Evolutionary conservation across 176 grass and related monocot genomes (phyloP), one percentile per base, ranked within the genome.

Genomic region (Oryza glumipatula): DNA sequence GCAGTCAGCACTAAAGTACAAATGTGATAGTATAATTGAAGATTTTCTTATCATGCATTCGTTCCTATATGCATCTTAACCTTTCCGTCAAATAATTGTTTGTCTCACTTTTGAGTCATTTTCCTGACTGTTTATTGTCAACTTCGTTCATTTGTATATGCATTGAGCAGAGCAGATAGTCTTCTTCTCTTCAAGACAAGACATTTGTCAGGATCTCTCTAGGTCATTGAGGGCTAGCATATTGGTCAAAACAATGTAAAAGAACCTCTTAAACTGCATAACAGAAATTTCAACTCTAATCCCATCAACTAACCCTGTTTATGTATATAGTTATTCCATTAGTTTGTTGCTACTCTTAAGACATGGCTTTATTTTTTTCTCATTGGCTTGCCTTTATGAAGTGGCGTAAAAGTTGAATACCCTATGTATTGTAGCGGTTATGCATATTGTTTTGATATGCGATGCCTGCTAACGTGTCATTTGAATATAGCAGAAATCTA

Each of bases 161-260:
- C 14, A 73, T 47, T 26, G 21, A 64, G 6, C 3, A 23, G 41
- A 33, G 65, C 71, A 67, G 72, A 35, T 76, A 22, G 33, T 19
- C 14, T 17, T 73, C 24, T 73, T 65, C 22, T 65, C 35, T 65
- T 83, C 26, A 65, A 65, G 24, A 22, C 56, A 83, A 73, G 69
- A 61, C 24, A 74, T 46, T 19, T 79, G 38, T 63, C 39, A 70
- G 11, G 2, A 36, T 78, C 73, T 23, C 2, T 63, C 56, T 9
- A 1, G 44, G 22, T 22, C 30, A 13, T 72, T 19, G 3, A 81
- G 67, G 63, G 3, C 6, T 23, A 70, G 4, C 38, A 64, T 76
- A 22, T 21, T 69, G 36, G 39, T 80, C 75, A 26, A 81, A 51
- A 13, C 3, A 5, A 39, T 84, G 28, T 4, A 84, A 68, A 73